These are phyloP conservation scores for Rhodotorula diobovata DNA, from an alignment of 768 basidiomycete species.

Conservation along the genomic window DNA sequence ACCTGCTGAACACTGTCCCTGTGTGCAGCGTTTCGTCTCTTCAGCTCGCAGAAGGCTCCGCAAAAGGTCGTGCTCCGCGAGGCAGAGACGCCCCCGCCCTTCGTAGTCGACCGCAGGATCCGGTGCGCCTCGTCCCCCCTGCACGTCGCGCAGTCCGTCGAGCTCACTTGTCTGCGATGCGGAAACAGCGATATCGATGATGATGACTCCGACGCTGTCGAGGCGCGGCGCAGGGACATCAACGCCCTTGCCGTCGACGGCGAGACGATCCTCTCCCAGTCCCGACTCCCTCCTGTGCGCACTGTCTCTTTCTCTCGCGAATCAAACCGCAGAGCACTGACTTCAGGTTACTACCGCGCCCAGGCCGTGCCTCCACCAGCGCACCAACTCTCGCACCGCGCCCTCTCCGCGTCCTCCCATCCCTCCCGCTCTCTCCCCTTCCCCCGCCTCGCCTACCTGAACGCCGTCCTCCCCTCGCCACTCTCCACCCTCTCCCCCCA, in stretches of 20 bases:
- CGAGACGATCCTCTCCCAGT: background rate
- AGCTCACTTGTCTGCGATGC: background rate
- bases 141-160: too few relatives aligned
- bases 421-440: constrained; percentile 14
- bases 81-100: background rate
- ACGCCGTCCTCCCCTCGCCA: constrained; percentile 17
- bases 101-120: constrained; percentile 19
- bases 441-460: constrained; percentile 38
- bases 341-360: background rate
- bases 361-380: background rate
- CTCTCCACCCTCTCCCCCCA: constrained; percentile 16
- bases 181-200: constrained; percentile 9
- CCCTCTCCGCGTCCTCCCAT: constrained; percentile 34
- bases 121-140: background rate
- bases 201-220: background rate
- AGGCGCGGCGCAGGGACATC: background rate
- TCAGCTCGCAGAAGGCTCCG: constrained; percentile 23
- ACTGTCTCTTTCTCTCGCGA: background rate
- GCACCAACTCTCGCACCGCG: background rate
- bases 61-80: constrained; percentile 16
- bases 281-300: constrained; percentile 10
- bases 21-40: constrained; percentile 22
- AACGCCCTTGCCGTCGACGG: background rate
- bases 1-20: background rate
- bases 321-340: too few relatives aligned